Conservation (phyloP, 495 filamentous ascomycete species). For the Xylaria telfairii region DNA sequence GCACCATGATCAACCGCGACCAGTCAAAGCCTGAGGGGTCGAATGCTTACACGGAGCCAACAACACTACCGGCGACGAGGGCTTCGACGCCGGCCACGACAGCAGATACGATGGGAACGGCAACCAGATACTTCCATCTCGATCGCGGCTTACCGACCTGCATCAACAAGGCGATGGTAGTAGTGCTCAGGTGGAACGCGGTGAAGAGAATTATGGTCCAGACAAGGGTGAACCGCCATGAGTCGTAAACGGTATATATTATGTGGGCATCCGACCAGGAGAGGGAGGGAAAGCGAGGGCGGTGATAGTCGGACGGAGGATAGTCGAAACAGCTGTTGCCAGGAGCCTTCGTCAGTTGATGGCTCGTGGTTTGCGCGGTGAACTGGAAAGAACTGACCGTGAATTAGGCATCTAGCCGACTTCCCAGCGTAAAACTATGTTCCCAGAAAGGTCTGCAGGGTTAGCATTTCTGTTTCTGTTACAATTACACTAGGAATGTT, state of each 20-base stretch:
- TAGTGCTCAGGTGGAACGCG: constrained; percentile 71
- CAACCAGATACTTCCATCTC: constrained; percentile 78
- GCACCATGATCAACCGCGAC: background rate
- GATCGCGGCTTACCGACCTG: constrained; percentile 61
- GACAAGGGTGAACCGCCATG: constrained; percentile 89
- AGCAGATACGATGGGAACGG: constrained; percentile 76
- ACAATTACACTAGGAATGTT: constrained; percentile 14
- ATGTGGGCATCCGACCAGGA: constrained; percentile 49
- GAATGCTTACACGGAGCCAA: constrained; percentile 78
- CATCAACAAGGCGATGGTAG: constrained; percentile 74
- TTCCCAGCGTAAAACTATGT: constrained; percentile 15
- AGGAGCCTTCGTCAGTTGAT: constrained; percentile 33
- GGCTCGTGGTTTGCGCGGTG: background rate
- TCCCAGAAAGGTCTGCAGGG: background rate
- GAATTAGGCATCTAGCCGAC: constrained; percentile 22
- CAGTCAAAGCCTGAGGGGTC: background rate
- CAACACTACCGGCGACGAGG: constrained; percentile 83
- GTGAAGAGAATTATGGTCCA: constrained; percentile 83
- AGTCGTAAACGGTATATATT: constrained; percentile 79
- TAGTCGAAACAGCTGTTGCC: constrained; percentile 46
- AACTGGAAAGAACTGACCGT: constrained; percentile 19
- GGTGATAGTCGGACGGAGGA: constrained; percentile 69
- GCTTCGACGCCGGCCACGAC: constrained; percentile 81
- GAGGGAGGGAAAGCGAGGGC: constrained; percentile 85
- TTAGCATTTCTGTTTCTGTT: constrained; percentile 11